Percentiles rank a stretch among this genome's conserved stretches.
Evolutionary conservation across 306 rosid species (phyloP).

Genomic region (Gillenia trifoliata): DNA sequence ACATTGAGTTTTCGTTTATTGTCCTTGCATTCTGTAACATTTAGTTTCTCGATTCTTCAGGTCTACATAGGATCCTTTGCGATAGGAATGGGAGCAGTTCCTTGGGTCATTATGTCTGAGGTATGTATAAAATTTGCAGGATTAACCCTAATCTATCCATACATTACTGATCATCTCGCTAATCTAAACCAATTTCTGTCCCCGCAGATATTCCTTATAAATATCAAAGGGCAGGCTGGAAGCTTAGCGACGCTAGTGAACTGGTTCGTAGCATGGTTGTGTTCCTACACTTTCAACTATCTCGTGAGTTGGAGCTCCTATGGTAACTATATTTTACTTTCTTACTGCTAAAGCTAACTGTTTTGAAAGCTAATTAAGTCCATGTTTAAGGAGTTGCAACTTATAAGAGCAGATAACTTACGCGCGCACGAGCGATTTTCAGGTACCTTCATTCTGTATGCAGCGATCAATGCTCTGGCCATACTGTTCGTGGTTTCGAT

Average conservation of each 20-base stretch:
- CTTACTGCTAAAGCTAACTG: background rate
- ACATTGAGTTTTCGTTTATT: conserved; percentile 1
- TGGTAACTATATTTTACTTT: conserved; percentile 36
- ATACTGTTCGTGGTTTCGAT: conserved; percentile 47
- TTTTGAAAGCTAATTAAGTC: no score
- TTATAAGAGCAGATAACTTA: conserved; percentile 1
- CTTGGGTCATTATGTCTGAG: conserved; percentile 97
- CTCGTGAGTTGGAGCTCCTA: conserved; percentile 83
- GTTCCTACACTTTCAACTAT: conserved; percentile 85
- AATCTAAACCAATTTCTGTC: background rate
- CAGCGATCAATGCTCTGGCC: conserved; percentile 58
- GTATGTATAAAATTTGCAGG: conserved; percentile 30
- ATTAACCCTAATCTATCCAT: background rate
- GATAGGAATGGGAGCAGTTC: conserved; percentile 88
- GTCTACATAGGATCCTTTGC: conserved; percentile 71
- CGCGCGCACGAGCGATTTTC: conserved; percentile 25
- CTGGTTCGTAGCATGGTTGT: conserved; percentile 92
- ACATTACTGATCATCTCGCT: background rate
- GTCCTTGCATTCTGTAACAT: background rate
- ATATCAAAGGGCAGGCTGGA: conserved; percentile 81
- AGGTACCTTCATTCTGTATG: conserved; percentile 80
- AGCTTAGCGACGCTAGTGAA: conserved; percentile 80
- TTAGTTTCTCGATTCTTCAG: conserved; percentile 36
- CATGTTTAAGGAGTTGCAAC: no score
- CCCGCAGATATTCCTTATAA: conserved; percentile 76